Percentiles rank a stretch among this genome's conserved stretches.
These are phyloP conservation scores for Edaphochlamys debaryana DNA, from an alignment of 139 green algal genomes.

Conservation along the genomic window DNA sequence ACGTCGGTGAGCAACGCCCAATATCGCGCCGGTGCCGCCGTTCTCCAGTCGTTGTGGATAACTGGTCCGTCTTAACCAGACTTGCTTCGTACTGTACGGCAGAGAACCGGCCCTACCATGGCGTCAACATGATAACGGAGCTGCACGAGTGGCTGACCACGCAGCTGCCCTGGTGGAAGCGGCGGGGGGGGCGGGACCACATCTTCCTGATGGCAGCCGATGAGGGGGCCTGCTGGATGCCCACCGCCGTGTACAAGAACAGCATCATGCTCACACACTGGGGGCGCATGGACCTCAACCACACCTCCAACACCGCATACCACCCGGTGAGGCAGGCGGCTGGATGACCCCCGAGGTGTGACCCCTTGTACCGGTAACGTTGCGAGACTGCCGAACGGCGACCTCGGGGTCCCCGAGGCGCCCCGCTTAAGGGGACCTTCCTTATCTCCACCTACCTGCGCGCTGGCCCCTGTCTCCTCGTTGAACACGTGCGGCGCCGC, in stretches of 20 bases:
- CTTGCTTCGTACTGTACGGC: no score
- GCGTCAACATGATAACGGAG: constrained; percentile 42
- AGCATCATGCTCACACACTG: constrained; percentile 60
- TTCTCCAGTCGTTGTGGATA: no score
- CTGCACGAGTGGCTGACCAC: neutral
- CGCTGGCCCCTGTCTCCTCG: no score
- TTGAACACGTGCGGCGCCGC: no score
- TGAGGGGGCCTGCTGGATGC: constrained; percentile 55
- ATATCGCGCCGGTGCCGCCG: neutral
- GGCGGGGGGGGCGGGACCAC: constrained; percentile 62
- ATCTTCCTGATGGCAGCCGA: constrained; percentile 62
- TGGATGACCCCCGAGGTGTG: no score
- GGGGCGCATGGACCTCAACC: constrained; percentile 41
- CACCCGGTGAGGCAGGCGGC: neutral
- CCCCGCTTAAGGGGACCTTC: no score
- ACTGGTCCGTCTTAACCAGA: no score
- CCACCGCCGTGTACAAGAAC: no score
- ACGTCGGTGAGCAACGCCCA: neutral
- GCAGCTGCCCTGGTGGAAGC: constrained; percentile 8
- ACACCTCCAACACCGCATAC: constrained; percentile 26
- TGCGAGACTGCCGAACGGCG: no score
- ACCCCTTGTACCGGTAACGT: no score
- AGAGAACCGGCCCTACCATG: constrained; percentile 44
- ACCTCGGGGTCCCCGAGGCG: no score
- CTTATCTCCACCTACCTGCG: no score